A percentile compares a stretch with the other conserved stretches of the same genome.
Conservation (phyloP, 345 rosid genomes). For the Brassica juncea region DNA sequence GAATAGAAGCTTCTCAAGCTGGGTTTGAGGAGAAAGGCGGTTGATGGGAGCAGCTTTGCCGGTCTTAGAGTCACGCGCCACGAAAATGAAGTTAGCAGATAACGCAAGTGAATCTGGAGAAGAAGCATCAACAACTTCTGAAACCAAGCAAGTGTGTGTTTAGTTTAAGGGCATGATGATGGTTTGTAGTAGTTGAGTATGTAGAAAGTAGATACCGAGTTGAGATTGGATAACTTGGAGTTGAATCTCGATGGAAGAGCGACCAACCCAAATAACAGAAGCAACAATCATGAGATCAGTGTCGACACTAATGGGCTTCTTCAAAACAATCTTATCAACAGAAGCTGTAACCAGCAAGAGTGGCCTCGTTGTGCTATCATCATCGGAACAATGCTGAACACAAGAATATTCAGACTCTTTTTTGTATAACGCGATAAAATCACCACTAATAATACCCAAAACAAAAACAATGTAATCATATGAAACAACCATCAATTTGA, state of each 20-base stretch:
- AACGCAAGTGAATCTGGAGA: constrained; percentile 53
- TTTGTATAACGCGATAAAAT: not conserved
- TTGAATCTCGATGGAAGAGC: constrained; percentile 82
- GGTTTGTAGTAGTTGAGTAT: not conserved
- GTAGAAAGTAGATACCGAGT: constrained; percentile 3
- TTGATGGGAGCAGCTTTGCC: constrained; percentile 78
- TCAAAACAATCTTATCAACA: constrained; percentile 76
- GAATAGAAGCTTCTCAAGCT: constrained; percentile 56
- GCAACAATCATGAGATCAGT: constrained; percentile 69
- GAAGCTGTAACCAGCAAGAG: constrained; percentile 84
- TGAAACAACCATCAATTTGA: not conserved
- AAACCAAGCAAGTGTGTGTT: constrained; percentile 2
- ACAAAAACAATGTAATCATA: not conserved
- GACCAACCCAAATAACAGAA: constrained; percentile 84
- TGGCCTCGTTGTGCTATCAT: constrained; percentile 80
- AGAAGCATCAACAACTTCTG: constrained; percentile 52
- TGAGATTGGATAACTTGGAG: constrained; percentile 65
- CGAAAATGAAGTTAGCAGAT: constrained; percentile 77
- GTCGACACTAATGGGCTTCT: constrained; percentile 73
- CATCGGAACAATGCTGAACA: constrained; percentile 72
- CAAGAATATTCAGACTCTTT: not conserved
- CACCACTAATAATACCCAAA: not conserved
- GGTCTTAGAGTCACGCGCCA: constrained; percentile 80
- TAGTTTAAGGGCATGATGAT: not conserved
- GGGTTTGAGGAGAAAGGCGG: constrained; percentile 69